Base-by-base conservation (phyloP, 2,329 filamentous ascomycete genomes). In the Scedosporium aurantiacum region DNA sequence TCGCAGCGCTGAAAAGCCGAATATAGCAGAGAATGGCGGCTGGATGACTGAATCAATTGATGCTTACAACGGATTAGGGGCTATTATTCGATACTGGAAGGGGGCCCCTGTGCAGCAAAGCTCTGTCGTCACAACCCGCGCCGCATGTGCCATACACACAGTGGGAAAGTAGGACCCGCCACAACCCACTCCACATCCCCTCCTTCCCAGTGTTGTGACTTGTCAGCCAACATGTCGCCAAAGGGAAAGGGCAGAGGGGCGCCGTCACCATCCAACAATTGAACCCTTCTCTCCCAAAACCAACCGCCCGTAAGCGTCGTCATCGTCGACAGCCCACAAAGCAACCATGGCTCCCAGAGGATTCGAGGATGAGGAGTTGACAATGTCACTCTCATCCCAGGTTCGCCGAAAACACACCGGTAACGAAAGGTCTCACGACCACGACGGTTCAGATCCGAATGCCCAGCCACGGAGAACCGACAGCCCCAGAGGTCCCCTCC, bases 281-380 rank as follows among this genome's bases (percentile, higher is more conserved):
- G 18, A 23, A 54, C 23, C 50, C 23, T 54, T 21, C 50, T 27
- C 18, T 23, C 58, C 60, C 58, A 56, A n/a, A 28, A 37, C 57
- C n/a, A 43, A 45, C 37, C 54, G 52, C 63, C 63, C 66, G 64
- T 27, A 54, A 23, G 8, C 50, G 50, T 14, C 47, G 47, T 54
- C n/a, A 23, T 50, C 37, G 40, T 47, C 40, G 32, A 25, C n/a
- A 18, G 5, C n/a, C 50, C 50, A 57, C 21, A 57, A 32, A 18
- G 21, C 18, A 57, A 57, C 63, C 69, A 83, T 82, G 80, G 75
- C 78, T 70, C 77, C 78, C 63, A 74, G 77, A 71, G 78, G 76
- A 67, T 89, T 89, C 73, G 88, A 92, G 71, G 88, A 91, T 73
- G 89, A 91, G 78, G 89, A 92, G 77, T 85, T 92, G 66, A 89